phyloP scores from a whole-genome alignment of 352 stramenopile genomes.

The Globisporangium apiculatum region DNA sequence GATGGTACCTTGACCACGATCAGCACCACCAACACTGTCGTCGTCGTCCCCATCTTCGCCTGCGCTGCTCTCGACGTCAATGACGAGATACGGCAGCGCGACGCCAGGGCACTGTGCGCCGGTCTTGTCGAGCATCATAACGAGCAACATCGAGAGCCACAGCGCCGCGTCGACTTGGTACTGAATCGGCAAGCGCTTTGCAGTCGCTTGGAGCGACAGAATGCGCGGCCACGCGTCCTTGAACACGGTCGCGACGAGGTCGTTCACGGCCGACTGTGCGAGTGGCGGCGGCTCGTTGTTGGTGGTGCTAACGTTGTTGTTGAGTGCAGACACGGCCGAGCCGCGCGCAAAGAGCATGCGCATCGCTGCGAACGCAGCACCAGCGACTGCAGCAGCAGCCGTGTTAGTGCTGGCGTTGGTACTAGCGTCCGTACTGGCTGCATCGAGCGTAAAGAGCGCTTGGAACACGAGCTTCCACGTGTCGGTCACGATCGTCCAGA shows the following conservation, averaged over 20 bases:
- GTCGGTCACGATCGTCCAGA: conserved; percentile 67
- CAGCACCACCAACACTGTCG: conserved; percentile 19
- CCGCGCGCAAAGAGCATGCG: conserved; percentile 49
- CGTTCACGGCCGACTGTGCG: conserved; percentile 49
- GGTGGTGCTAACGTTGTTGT: conserved; percentile 17
- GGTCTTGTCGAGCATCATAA: conserved; percentile 79
- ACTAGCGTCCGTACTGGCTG: conserved; percentile 3
- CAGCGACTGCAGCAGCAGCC: conserved; percentile 17
- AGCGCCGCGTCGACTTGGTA: conserved; percentile 49
- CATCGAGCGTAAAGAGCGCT: conserved; percentile 21
- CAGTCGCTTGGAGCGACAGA: conserved; percentile 29
- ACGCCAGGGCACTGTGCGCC: conserved; percentile 55
- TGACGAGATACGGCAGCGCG: conserved; percentile 60
- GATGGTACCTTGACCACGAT: background rate
- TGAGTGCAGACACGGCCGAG: conserved; percentile 15
- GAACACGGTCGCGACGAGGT: conserved; percentile 55
- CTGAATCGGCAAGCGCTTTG: conserved; percentile 44
- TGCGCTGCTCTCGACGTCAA: conserved; percentile 31
- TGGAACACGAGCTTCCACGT: conserved; percentile 82
- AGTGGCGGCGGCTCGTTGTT: conserved; percentile 17
- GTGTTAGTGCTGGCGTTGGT: no score
- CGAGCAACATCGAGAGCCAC: conserved; percentile 72
- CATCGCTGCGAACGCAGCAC: conserved; percentile 51
- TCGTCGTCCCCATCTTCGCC: conserved; percentile 27
- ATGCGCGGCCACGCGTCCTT: conserved; percentile 61